A percentile compares a stretch with the other conserved stretches of the same genome.
phyloP scores from a whole-genome alignment of 192 early-diverging fungal genomes.

The Martensiomyces pterosporus region DNA sequence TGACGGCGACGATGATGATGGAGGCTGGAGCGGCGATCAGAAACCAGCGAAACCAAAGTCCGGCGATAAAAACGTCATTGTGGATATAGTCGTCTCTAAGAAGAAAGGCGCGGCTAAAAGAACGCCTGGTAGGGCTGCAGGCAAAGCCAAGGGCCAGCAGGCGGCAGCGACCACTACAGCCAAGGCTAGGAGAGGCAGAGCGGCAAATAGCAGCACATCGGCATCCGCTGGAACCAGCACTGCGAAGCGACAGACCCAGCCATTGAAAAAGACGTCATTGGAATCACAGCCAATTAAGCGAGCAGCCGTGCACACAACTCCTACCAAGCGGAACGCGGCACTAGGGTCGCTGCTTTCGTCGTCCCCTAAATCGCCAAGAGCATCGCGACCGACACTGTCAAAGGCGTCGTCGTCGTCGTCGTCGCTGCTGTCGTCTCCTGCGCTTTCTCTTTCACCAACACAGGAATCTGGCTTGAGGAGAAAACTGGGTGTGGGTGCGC shows the following conservation, averaged over 20 bases:
- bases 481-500: neutral
- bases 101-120: neutral
- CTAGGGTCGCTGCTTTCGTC: constrained; percentile 26
- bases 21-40: neutral
- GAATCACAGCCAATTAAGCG: neutral
- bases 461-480: neutral
- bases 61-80: neutral
- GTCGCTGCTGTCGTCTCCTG: constrained; percentile 9
- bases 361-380: constrained; percentile 8
- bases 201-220: neutral
- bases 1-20: neutral
- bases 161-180: neutral
- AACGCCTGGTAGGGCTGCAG: neutral
- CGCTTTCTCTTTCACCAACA: constrained; percentile 10
- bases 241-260: too few relatives aligned
- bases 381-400: constrained; percentile 8
- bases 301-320: neutral
- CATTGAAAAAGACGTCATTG: neutral
- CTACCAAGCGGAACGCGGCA: constrained; percentile 7
- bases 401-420: constrained; percentile 14
- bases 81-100: neutral
- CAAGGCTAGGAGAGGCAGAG: neutral
- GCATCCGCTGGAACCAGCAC: too few relatives aligned
- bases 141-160: too few relatives aligned
- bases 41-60: neutral